Evolutionary conservation across 305 asterid genomes (phyloP).

Genomic region (Salvia sclarea): DNA sequence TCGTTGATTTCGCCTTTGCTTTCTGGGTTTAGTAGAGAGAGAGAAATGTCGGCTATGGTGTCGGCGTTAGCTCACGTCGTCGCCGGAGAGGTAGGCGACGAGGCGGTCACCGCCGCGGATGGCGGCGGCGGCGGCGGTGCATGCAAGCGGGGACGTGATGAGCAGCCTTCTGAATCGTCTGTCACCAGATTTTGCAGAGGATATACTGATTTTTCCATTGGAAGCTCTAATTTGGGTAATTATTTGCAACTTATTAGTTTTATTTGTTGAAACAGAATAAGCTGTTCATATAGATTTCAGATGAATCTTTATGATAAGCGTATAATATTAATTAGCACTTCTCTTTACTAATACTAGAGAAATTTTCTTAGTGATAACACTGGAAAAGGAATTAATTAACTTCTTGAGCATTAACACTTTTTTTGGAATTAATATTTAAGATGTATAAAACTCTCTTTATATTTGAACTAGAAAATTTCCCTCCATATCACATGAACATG

Average conservation of each 20-base stretch:
- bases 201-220: slow-evolving; percentile 30
- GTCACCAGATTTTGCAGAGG: slow-evolving; percentile 33
- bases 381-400: no score
- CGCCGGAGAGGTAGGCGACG: slow-evolving; percentile 44
- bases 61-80: slow-evolving; percentile 76
- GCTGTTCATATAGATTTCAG: no score
- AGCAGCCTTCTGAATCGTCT: slow-evolving; percentile 29
- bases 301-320: no score
- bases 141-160: slow-evolving; percentile 54
- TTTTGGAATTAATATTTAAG: no score
- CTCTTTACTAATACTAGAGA: no score
- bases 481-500: no score
- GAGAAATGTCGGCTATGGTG: slow-evolving; percentile 77
- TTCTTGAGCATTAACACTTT: no score
- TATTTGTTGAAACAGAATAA: not conserved
- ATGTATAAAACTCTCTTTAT: no score
- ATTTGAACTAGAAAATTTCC: no score
- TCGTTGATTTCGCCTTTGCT: slow-evolving; percentile 48
- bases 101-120: not conserved
- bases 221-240: slow-evolving; percentile 42
- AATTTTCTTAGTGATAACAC: no score
- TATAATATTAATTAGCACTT: no score
- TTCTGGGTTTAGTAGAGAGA: slow-evolving; percentile 54
- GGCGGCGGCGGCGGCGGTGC: slow-evolving; percentile 31
- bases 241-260: not conserved